A percentile compares a stretch with the other conserved stretches of the same genome.
These are phyloP conservation scores for Pyrus betulifolia DNA, from an alignment of 306 rosid species.

Conservation along the genomic window DNA sequence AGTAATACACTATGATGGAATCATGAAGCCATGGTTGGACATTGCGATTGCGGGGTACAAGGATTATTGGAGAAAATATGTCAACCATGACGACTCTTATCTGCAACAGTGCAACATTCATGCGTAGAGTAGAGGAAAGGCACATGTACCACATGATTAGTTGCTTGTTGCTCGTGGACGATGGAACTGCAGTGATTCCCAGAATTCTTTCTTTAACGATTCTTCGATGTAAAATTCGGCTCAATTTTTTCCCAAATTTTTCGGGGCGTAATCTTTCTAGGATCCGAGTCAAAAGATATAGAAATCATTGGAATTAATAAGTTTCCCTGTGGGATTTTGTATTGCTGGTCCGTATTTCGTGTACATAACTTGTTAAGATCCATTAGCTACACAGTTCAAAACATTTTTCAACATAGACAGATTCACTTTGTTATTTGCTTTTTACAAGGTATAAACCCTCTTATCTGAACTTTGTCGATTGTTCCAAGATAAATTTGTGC, in stretches of 20 bases:
- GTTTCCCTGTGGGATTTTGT: constrained; percentile 24
- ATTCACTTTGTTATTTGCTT: neutral
- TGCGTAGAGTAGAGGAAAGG: constrained; percentile 8
- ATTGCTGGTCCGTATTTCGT: constrained; percentile 4
- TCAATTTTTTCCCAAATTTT: constrained; percentile 20
- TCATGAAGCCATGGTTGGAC: constrained; percentile 93
- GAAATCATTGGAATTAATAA: constrained; percentile 37
- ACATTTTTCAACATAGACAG: neutral
- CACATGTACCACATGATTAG: neutral
- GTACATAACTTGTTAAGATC: constrained; percentile 35
- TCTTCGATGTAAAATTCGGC: constrained; percentile 54
- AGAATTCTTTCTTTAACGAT: constrained; percentile 42
- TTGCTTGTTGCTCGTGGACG: neutral
- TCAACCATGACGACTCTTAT: constrained; percentile 51
- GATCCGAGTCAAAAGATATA: constrained; percentile 37
- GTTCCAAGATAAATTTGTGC: too few species aligned
- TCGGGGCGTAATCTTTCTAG: constrained; percentile 21
- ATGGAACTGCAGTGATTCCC: constrained; percentile 17
- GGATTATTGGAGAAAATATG: constrained; percentile 61
- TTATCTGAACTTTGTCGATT: neutral
- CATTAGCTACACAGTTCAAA: neutral
- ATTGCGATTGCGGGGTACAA: constrained; percentile 61
- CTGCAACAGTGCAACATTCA: constrained; percentile 89
- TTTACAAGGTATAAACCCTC: neutral
- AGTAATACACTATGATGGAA: constrained; percentile 83